phyloP scores from a whole-genome alignment of 495 filamentous ascomycete genomes.

The Penicillium verhagenii region DNA sequence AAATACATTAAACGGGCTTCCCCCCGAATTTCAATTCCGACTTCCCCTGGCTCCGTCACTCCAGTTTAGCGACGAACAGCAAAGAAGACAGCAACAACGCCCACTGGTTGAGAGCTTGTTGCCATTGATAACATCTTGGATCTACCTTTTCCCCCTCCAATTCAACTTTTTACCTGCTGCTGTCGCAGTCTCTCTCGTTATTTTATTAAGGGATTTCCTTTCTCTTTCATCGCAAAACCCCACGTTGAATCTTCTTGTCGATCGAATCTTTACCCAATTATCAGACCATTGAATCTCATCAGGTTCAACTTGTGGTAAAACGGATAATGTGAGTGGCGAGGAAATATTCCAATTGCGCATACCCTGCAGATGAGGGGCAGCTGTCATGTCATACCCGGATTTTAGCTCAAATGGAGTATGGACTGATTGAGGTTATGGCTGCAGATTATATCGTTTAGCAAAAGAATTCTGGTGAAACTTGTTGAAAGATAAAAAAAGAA shows the following conservation, averaged over 20 bases:
- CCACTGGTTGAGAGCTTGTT: constrained; percentile 30
- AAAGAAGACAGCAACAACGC: constrained; percentile 13
- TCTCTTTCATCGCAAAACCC: background rate
- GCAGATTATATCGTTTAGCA: background rate
- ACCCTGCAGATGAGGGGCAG: background rate
- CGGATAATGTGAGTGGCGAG: constrained; percentile 3
- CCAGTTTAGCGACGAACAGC: constrained; percentile 19
- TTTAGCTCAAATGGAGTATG: background rate
- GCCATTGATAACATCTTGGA: constrained; percentile 9
- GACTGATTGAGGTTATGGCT: constrained; percentile 2
- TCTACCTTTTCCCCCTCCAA: constrained; percentile 9
- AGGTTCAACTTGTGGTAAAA: background rate
- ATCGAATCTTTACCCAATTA: no score
- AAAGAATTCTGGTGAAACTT: background rate
- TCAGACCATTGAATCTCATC: background rate
- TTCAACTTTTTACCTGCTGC: no score
- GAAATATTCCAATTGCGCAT: constrained; percentile 1
- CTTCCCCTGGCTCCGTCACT: constrained; percentile 15
- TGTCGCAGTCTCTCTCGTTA: constrained; percentile 1
- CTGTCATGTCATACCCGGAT: background rate
- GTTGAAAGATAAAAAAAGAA: background rate
- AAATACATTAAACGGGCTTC: constrained; percentile 1
- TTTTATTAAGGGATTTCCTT: no score
- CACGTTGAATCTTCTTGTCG: no score
- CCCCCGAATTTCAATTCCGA: constrained; percentile 22